Base-by-base conservation (phyloP, 306 rosid species). In the Vachellia pachyceras region DNA sequence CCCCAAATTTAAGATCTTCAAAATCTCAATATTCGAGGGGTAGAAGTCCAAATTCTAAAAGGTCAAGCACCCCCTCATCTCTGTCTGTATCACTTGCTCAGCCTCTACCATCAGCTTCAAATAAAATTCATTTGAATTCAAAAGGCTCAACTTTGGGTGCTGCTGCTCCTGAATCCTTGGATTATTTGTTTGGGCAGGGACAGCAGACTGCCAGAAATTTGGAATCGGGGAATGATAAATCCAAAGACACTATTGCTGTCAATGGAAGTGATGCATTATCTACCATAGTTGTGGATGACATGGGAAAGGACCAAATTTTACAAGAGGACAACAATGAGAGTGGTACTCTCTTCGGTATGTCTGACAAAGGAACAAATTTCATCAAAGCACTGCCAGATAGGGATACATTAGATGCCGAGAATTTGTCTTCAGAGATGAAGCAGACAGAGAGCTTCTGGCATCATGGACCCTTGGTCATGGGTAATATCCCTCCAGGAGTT, bases 31-130 rank as follows among this genome's bases (percentile, higher is more conserved):
- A 57, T 79, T 64, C 61, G 52, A 78, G 69, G 41, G 73, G 81
- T 40, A 79, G 69, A 83, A 71, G 88, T 63, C 61, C 65, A 41
- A 80, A 77, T 72, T 83, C 85, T 73, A 76, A 79, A 82, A 83
- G 92, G 76, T 87, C 88, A 61, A 86, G 87, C 77, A 75, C 87
- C 35, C 84, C 82, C 40, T 67, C 76, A 20, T 86, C 87, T 41
- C 72, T 87, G 79, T 86, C 86, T 71, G 89, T 83, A 41, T 85
- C 94, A 18, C 87, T 81, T 36, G 80, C 67, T 82, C 80, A 5
- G 69, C 77, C 82, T 47, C 61, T 75, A 63, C 65, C 78, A 23
- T 60, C 84, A 60, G 54, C 86, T 79, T 75, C 80, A 2, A 77
- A 39, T 39, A 80, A 85, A 78, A 68, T 76, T 68, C 81, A 49